These are phyloP conservation scores for Spinacia oleracea DNA, from an alignment of 179 eudicot genomes.

Conservation along the genomic window DNA sequence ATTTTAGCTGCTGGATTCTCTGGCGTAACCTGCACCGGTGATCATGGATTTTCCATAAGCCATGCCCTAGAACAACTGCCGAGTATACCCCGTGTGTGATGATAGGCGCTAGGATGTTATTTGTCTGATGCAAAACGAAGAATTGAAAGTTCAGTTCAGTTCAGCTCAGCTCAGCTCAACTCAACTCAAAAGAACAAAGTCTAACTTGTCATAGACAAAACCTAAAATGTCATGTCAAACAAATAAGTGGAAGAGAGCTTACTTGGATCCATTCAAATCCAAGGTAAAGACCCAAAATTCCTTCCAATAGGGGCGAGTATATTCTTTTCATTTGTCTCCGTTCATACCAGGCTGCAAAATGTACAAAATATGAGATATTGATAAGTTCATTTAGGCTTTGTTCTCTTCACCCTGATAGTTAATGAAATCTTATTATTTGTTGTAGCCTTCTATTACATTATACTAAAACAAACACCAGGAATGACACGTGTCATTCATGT, in stretches of 20 bases:
- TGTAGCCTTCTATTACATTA: too few species aligned
- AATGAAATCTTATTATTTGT: too few species aligned
- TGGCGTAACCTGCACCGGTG: slow-evolving; percentile 66
- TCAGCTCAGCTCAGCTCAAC: too few species aligned
- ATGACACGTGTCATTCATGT: too few species aligned
- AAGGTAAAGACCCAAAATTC: slow-evolving; percentile 82
- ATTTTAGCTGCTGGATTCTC: slow-evolving; percentile 64
- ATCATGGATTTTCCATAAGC: slow-evolving; percentile 90
- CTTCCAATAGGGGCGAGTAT: slow-evolving; percentile 91
- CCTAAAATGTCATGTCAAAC: neutral
- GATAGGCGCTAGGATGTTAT: slow-evolving; percentile 81
- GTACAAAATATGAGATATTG: neutral
- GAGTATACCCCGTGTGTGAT: slow-evolving; percentile 98
- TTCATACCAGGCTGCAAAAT: slow-evolving; percentile 86
- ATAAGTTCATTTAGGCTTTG: neutral
- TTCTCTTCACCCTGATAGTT: too few species aligned
- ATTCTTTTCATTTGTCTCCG: slow-evolving; percentile 93
- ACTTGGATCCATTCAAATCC: slow-evolving; percentile 99
- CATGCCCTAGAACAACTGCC: slow-evolving; percentile 81
- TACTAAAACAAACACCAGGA: too few species aligned
- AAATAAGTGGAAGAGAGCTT: slow-evolving; percentile 4
- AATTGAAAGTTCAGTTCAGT: neutral
- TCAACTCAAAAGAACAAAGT: too few species aligned
- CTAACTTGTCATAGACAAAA: neutral
- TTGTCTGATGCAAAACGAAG: slow-evolving; percentile 46